phyloP scores from a whole-genome alignment of 2,329 filamentous ascomycete genomes.

The Neonectria punicea region DNA sequence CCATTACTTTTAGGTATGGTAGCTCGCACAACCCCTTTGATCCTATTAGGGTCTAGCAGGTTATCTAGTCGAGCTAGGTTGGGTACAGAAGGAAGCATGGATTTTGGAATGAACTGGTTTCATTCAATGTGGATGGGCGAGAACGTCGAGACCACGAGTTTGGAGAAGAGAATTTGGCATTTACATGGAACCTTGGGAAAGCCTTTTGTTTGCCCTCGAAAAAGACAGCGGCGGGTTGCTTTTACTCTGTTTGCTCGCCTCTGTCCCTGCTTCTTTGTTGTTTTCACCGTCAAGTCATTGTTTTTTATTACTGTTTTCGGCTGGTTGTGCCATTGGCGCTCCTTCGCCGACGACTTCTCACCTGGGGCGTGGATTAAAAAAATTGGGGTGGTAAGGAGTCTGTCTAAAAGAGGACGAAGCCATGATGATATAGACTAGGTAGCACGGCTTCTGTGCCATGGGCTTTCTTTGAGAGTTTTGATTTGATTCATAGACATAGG shows the following conservation, averaged over 20 bases:
- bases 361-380: constrained; percentile 23
- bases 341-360: constrained; percentile 5
- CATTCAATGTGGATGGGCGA: constrained; percentile 24
- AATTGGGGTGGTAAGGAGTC: constrained; percentile 33
- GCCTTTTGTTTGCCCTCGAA: constrained; percentile 19
- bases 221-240: constrained; percentile 16
- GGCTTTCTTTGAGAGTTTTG: constrained; percentile 13
- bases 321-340: constrained; percentile 14
- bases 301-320: constrained; percentile 14
- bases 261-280: constrained; percentile 16
- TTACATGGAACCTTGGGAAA: constrained; percentile 29
- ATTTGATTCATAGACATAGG: constrained; percentile 30
- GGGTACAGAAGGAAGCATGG: constrained; percentile 1
- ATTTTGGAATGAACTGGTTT: constrained; percentile 7
- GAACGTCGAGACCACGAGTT: constrained; percentile 11
- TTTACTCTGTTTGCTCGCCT: constrained; percentile 4
- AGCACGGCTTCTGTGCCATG: constrained; percentile 19
- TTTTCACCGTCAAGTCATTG: neutral
- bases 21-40: neutral
- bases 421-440: constrained; percentile 36
- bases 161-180: constrained; percentile 36
- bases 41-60: constrained; percentile 7
- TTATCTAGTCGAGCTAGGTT: constrained; percentile 10
- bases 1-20: constrained; percentile 6
- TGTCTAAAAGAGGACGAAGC: constrained; percentile 34